These are phyloP conservation scores for Penicillium brasilianum DNA, from an alignment of 2,329 filamentous ascomycete genomes.

Conservation along the genomic window DNA sequence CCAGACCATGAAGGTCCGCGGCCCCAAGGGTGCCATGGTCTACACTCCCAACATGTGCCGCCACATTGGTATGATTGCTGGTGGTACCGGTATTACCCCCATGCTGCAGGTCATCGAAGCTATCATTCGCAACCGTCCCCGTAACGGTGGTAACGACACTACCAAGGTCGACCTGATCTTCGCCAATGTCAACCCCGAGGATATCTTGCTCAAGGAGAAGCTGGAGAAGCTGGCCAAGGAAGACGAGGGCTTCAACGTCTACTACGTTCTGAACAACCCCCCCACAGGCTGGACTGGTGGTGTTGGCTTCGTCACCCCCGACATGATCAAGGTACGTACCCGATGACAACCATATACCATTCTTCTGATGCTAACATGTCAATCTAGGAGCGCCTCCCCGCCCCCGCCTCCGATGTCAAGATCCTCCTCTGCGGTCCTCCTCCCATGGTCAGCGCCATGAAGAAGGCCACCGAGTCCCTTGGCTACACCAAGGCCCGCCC, in stretches of 20 bases:
- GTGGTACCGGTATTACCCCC: constrained; percentile 95
- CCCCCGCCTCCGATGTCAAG: constrained; percentile 86
- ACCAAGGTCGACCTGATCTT: constrained; percentile 96
- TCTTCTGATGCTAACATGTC: constrained; percentile 25
- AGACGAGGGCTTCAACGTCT: constrained; percentile 80
- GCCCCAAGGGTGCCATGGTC: constrained; percentile 96
- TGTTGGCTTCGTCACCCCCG: constrained; percentile 90
- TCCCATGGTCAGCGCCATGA: constrained; percentile 95
- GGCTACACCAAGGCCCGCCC: constrained; percentile 91
- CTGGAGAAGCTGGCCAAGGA: constrained; percentile 77
- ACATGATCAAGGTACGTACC: constrained; percentile 82
- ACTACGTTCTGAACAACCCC: constrained; percentile 97
- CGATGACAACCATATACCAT: background rate
- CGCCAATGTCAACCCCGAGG: constrained; percentile 90
- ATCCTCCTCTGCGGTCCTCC: constrained; percentile 93
- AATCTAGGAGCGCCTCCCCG: constrained; percentile 65
- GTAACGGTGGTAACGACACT: constrained; percentile 71
- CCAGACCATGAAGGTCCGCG: constrained; percentile 85
- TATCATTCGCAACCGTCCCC: constrained; percentile 75
- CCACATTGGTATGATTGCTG: constrained; percentile 97
- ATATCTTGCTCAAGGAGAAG: constrained; percentile 92
- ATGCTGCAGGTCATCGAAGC: constrained; percentile 97
- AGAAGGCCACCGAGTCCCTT: constrained; percentile 89
- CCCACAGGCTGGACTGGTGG: constrained; percentile 90
- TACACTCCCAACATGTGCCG: constrained; percentile 97